Evolutionary conservation across 331 rosid species (phyloP), one percentile per base, ranked within the genome.

Genomic region (Pyracantha coccinea): DNA sequence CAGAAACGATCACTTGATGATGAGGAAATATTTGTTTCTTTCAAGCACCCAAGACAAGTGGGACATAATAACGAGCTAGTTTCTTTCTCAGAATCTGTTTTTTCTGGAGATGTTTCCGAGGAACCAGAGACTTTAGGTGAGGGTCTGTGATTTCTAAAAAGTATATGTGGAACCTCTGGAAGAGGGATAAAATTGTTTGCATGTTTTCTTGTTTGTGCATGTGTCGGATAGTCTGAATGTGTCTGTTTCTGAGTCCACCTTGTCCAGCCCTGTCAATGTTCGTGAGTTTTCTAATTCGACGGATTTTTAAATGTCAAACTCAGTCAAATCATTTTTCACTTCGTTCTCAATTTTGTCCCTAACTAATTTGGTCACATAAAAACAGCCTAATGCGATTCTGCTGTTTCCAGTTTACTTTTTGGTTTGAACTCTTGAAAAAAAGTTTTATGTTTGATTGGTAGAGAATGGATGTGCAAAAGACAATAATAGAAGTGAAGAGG

Each of bases 1-100:
- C 96, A 90, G 77, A 92, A 92, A 69, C 93, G 91, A 62, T 84
- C 88, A 29, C 86, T 81, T 33, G 93, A 92, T 61, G 89, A 82
- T 47, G 97, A 82, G 50, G 89, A 88, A 57, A 68, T 82, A 68
- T 72, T 84, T 71, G 82, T 84, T 77, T 87, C 93, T 67, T 74
- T 87, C 68, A 90, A 92, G 76, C 88, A 76, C 82, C 91, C 84
- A 38, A 92, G 87, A 82, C 92, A 88, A 38, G 85, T 52, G 24
- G 91, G 75, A 74, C 81, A 85, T 15, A 79, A 79, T 52, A 28
- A 85, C 78, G 83, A 77, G 71, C 83, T 88, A 47, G 77, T 85
- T 38, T 87, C 90, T 4, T 87, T 93, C 73, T 86, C 98, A 9
- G 92, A 89, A 66, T 86, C 93, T 58, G 96, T 83, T 74, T 77